A percentile compares a stretch with the other conserved stretches of the same genome.
These are phyloP conservation scores for Saitozyma sp. DNA, from an alignment of 768 basidiomycete species.

Conservation along the genomic window DNA sequence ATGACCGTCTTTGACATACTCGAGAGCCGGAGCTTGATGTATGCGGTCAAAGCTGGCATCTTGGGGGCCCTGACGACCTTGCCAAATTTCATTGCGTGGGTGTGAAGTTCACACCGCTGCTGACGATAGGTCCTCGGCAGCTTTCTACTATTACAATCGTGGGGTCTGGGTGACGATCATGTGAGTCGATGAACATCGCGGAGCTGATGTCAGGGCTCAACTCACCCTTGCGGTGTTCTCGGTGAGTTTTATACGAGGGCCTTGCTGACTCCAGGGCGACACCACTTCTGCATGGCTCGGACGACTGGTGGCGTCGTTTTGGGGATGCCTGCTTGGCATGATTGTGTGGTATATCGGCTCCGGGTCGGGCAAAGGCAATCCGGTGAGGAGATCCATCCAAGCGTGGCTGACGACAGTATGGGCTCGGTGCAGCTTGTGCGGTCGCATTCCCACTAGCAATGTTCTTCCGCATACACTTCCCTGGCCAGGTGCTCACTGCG, in stretches of 20 bases:
- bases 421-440: conserved; percentile 67
- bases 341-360: conserved; percentile 41
- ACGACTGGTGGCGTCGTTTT: conserved; percentile 43
- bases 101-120: neutral
- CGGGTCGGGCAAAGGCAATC: conserved; percentile 33
- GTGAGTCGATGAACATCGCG: conserved; percentile 10
- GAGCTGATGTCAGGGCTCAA: conserved; percentile 28
- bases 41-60: conserved; percentile 45
- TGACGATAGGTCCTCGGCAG: conserved; percentile 29
- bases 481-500: conserved; percentile 70
- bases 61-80: conserved; percentile 37
- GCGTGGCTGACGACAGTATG: conserved; percentile 54
- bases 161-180: conserved; percentile 45
- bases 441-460: conserved; percentile 73
- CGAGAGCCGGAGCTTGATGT: conserved; percentile 42
- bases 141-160: conserved; percentile 46
- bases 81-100: conserved; percentile 41
- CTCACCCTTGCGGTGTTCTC: conserved; percentile 43
- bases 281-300: conserved; percentile 44
- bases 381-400: conserved; percentile 16
- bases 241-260: conserved; percentile 13
- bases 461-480: conserved; percentile 71
- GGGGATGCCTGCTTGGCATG: conserved; percentile 46
- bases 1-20: conserved; percentile 26
- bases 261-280: conserved; percentile 28